Evolutionary conservation across 2,329 filamentous ascomycete species (phyloP).

Genomic region (Didymella keratinophila): DNA sequence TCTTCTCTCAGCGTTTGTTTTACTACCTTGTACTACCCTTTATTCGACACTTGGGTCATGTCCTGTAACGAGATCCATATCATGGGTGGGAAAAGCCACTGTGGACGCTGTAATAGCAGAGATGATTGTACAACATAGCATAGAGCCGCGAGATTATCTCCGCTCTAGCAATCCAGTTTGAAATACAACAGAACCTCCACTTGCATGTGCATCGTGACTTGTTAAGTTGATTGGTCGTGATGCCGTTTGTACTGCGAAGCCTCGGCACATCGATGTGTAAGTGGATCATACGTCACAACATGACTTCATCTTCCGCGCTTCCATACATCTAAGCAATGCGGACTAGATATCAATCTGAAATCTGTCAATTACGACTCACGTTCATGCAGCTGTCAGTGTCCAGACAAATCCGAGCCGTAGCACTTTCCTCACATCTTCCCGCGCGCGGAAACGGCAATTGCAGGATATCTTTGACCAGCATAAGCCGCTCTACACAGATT

Average conservation of each 20-base stretch:
- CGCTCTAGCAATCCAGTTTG: slow-evolving; percentile 34
- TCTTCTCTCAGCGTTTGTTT: slow-evolving; percentile 44
- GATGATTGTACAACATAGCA: slow-evolving; percentile 39
- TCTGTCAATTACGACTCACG: neutral
- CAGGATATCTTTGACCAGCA: slow-evolving; percentile 6
- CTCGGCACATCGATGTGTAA: slow-evolving; percentile 9
- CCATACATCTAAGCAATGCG: neutral
- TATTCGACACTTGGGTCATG: slow-evolving; percentile 30
- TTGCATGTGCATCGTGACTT: neutral
- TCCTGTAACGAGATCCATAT: slow-evolving; percentile 36
- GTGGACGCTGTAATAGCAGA: slow-evolving; percentile 31
- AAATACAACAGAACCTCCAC: slow-evolving; percentile 12
- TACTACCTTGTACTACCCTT: slow-evolving; percentile 40
- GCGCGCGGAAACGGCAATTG: slow-evolving; percentile 20
- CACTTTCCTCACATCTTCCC: slow-evolving; percentile 4
- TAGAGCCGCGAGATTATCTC: slow-evolving; percentile 44
- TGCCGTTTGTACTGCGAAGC: neutral
- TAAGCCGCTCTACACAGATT: neutral
- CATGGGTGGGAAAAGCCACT: slow-evolving; percentile 30
- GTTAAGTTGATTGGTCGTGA: neutral
- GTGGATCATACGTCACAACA: slow-evolving; percentile 13
- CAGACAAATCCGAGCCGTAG: neutral
- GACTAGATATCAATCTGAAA: neutral
- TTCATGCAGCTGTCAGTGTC: slow-evolving; percentile 4
- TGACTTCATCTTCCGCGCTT: slow-evolving; percentile 5